These are phyloP conservation scores for Pythium catenulatum DNA, from an alignment of 352 stramenopile genomes.

Conservation along the genomic window DNA sequence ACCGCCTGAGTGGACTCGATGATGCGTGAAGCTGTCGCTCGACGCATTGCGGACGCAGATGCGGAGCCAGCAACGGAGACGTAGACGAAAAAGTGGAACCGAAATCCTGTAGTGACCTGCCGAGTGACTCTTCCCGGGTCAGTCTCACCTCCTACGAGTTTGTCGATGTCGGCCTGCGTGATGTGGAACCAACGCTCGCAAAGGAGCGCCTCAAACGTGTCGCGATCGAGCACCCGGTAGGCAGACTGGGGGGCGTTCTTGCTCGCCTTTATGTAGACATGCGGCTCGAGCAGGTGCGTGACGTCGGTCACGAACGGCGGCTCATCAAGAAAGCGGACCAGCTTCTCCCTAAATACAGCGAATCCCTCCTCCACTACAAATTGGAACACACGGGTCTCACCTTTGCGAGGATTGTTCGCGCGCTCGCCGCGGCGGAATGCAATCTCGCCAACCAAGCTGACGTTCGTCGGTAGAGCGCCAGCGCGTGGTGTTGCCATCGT, in stretches of 20 bases:
- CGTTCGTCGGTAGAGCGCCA: too few species aligned
- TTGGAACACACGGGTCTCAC: neutral
- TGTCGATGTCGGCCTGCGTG: neutral
- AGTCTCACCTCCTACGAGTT: neutral
- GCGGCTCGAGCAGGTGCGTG: neutral
- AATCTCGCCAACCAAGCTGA: neutral
- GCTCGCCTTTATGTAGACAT: constrained; percentile 15
- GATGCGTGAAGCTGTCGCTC: neutral
- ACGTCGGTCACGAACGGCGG: neutral
- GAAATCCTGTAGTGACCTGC: neutral
- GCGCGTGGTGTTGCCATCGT: too few species aligned
- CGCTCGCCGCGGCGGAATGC: neutral
- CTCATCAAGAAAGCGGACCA: neutral
- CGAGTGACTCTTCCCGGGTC: neutral
- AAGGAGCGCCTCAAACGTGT: neutral
- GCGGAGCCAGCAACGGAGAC: neutral
- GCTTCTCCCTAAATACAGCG: neutral
- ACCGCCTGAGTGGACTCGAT: neutral
- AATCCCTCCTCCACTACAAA: neutral
- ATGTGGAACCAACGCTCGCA: neutral
- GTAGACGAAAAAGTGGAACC: constrained; percentile 13
- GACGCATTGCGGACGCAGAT: neutral
- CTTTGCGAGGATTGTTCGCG: neutral
- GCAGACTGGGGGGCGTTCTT: neutral
- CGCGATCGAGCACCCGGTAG: neutral